These are phyloP conservation scores for Macrolepiota albuminosa DNA, from an alignment of 768 basidiomycete genomes.

Conservation along the genomic window DNA sequence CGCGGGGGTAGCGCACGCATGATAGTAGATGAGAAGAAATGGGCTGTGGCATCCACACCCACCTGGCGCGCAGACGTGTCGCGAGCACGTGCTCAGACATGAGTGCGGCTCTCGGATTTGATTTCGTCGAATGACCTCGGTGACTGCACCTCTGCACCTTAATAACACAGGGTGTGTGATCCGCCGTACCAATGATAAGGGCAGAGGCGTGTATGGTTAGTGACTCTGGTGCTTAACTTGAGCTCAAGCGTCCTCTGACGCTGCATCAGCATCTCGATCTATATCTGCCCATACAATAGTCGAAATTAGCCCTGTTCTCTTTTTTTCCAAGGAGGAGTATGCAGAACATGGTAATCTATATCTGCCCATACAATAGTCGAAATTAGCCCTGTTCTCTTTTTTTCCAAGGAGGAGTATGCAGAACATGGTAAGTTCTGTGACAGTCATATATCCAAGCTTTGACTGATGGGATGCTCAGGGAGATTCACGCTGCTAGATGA, in stretches of 20 bases:
- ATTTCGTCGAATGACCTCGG: slow-evolving; percentile 2
- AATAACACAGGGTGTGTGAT: slow-evolving; percentile 49
- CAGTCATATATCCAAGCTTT: neutral
- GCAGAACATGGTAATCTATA: slow-evolving; percentile 51
- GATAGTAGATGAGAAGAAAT: neutral
- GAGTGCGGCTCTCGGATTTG: slow-evolving; percentile 10
- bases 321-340: slow-evolving; percentile 71
- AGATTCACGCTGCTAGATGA: slow-evolving; percentile 63
- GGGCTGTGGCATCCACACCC: neutral
- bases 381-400: slow-evolving; percentile 79
- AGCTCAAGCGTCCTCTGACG: neutral
- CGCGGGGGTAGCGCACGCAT: slow-evolving; percentile 34
- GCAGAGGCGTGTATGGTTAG: slow-evolving; percentile 63
- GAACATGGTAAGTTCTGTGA: slow-evolving; percentile 35
- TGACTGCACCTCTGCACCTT: slow-evolving; percentile 26
- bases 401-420: slow-evolving; percentile 66
- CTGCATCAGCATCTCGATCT: slow-evolving; percentile 36
- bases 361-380: slow-evolving; percentile 68
- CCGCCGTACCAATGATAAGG: slow-evolving; percentile 40
- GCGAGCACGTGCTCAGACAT: slow-evolving; percentile 16
- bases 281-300: slow-evolving; percentile 64
- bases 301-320: slow-evolving; percentile 83
- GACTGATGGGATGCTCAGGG: slow-evolving; percentile 17
- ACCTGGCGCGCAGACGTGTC: slow-evolving; percentile 6
- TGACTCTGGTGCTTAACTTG: neutral